Percentiles rank a stretch among this genome's conserved stretches.
Conservation (phyloP, 345 rosid genomes). For the Citrus unshiu region DNA sequence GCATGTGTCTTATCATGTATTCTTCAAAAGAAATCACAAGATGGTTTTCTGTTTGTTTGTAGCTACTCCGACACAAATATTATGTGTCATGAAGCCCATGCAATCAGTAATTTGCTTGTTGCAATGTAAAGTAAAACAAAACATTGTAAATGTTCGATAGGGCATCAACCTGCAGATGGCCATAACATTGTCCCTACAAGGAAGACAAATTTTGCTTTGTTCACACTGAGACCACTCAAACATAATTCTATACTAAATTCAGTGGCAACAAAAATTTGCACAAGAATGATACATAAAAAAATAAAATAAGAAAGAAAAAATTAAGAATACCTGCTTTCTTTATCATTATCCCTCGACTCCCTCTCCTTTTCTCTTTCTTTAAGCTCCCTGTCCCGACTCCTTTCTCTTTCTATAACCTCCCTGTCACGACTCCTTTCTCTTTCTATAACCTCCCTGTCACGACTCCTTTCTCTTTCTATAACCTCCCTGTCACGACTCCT, state of each 20-base stretch:
- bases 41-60: neutral
- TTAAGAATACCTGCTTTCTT: conserved; percentile 67
- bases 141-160: neutral
- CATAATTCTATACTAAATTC: neutral
- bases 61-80: neutral
- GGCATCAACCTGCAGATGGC: neutral
- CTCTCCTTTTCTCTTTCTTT: conserved; percentile 57
- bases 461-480: conserved; percentile 33
- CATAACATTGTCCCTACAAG: neutral
- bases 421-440: conserved; percentile 20
- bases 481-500: conserved; percentile 46
- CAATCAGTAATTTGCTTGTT: neutral
- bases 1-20: neutral
- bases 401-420: too few relatives aligned
- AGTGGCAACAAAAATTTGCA: neutral
- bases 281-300: neutral
- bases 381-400: conserved; percentile 52
- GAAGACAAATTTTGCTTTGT: neutral
- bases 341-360: conserved; percentile 57
- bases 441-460: conserved; percentile 46
- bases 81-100: neutral
- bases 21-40: neutral
- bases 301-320: neutral
- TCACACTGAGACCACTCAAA: neutral
- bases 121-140: neutral